Conservation (phyloP, 305 asterid species). For the Salvia sclarea region DNA sequence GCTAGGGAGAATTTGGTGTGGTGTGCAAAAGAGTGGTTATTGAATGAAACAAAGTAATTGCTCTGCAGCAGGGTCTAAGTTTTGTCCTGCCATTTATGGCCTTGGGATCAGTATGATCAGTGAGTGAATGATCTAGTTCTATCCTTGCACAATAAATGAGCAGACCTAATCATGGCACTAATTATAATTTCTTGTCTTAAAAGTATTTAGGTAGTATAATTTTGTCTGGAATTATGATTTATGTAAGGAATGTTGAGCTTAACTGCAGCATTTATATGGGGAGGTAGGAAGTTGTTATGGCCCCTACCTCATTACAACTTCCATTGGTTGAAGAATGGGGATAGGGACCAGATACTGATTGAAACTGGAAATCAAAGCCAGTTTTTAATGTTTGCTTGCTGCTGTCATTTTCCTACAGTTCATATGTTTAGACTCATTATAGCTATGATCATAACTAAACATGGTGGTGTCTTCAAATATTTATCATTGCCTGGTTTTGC, state of each 20-base stretch:
- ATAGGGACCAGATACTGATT: slow-evolving; percentile 41
- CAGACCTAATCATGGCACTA: slow-evolving; percentile 29
- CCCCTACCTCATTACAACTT: slow-evolving; percentile 42
- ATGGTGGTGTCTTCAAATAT: not conserved
- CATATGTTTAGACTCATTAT: slow-evolving; percentile 13
- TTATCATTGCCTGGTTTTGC: too few species aligned
- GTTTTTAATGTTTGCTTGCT: slow-evolving; percentile 22
- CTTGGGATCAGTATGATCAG: not conserved
- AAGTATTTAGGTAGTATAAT: not conserved
- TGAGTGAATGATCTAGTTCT: slow-evolving; percentile 11
- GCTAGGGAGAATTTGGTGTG: slow-evolving; percentile 1
- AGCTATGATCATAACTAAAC: slow-evolving; percentile 4
- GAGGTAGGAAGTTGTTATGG: slow-evolving; percentile 33
- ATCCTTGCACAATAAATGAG: slow-evolving; percentile 28
- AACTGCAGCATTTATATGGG: slow-evolving; percentile 25
- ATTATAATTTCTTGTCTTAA: not conserved
- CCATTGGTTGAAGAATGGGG: slow-evolving; percentile 35
- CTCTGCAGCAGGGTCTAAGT: slow-evolving; percentile 17
- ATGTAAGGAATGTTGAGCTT: slow-evolving; percentile 10
- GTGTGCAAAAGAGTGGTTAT: not conserved
- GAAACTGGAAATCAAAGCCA: slow-evolving; percentile 32
- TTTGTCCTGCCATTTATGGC: slow-evolving; percentile 25
- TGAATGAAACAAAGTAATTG: slow-evolving; percentile 14
- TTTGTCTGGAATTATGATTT: slow-evolving; percentile 11
- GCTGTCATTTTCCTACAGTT: slow-evolving; percentile 48